phyloP scores from a whole-genome alignment of 208 protist species.

The Trichomonas tenax region DNA sequence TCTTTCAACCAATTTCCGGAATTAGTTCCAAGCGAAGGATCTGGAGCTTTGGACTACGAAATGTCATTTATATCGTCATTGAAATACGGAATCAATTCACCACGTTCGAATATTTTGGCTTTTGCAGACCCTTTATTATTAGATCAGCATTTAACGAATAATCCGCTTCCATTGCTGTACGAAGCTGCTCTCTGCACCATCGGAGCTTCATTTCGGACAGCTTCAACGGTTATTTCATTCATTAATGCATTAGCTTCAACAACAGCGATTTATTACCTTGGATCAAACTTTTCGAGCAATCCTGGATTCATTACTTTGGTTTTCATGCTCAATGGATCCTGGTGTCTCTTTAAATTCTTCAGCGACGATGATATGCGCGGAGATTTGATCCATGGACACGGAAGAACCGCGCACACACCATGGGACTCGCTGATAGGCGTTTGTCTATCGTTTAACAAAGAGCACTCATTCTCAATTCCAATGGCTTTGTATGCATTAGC shows the following conservation, averaged over 20 bases:
- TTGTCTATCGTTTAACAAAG: neutral
- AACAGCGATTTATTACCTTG: neutral
- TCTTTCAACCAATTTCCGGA: neutral
- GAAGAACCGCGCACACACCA: neutral
- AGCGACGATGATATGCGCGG: neutral
- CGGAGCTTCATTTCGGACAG: neutral
- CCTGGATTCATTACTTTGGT: neutral
- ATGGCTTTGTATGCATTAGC: neutral
- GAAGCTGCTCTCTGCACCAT: neutral
- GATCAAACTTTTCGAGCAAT: neutral
- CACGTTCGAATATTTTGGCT: neutral
- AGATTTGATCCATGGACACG: neutral
- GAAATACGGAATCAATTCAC: neutral
- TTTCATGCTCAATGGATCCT: neutral
- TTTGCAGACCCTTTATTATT: neutral
- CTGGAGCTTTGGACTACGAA: neutral
- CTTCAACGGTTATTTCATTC: neutral
- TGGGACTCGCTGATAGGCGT: neutral
- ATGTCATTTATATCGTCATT: constrained; percentile 3
- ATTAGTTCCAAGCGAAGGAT: neutral
- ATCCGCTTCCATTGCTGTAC: neutral
- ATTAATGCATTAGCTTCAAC: neutral
- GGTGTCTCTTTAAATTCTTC: neutral
- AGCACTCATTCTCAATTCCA: neutral
- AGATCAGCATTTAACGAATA: neutral